Percentiles rank a stretch among this genome's conserved stretches.
phyloP scores from a whole-genome alignment of 2,329 filamentous ascomycete genomes.

The Trichoderma oligosporum region DNA sequence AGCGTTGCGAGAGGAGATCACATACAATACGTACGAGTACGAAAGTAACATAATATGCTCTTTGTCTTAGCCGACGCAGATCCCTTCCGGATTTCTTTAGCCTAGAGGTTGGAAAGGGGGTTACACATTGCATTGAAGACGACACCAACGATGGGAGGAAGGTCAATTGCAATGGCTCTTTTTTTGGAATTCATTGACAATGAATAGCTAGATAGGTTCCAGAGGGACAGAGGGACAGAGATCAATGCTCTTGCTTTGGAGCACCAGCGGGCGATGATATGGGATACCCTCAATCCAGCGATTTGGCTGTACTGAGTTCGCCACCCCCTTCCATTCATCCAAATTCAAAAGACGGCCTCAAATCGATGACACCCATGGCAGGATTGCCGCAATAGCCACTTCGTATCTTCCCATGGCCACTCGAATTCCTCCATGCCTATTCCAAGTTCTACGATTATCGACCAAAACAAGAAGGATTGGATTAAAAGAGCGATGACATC shows the following conservation, averaged over 20 bases:
- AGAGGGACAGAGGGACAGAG: neutral
- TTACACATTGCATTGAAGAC: neutral
- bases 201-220: neutral
- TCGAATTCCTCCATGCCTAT: neutral
- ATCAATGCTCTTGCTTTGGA: neutral
- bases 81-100: conserved; percentile 8
- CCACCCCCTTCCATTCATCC: neutral
- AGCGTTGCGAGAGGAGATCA: neutral
- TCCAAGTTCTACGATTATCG: no score
- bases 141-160: neutral
- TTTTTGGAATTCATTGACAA: neutral
- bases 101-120: conserved; percentile 6
- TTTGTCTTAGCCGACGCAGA: conserved; percentile 5
- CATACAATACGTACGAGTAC: neutral
- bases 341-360: neutral
- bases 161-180: neutral
- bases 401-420: no score
- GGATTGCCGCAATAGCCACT: conserved; percentile 4
- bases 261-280: neutral
- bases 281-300: no score
- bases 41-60: neutral
- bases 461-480: no score
- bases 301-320: no score
- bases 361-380: neutral
- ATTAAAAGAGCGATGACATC: no score